These are phyloP conservation scores for Arachnopeziza araneosa DNA, from an alignment of 2,329 filamentous ascomycete genomes.

Conservation along the genomic window DNA sequence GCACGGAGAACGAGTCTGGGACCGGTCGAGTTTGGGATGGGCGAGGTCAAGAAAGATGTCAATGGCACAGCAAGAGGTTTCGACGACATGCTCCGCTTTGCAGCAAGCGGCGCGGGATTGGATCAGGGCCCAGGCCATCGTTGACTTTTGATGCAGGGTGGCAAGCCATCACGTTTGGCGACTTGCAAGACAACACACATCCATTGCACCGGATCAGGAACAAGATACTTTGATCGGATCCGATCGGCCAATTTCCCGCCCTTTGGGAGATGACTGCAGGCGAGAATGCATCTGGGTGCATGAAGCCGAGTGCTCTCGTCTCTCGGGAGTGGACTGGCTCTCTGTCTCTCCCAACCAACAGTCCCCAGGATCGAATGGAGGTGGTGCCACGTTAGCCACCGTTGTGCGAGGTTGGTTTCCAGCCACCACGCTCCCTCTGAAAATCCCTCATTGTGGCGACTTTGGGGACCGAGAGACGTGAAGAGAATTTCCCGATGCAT, in stretches of 20 bases:
- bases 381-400: not conserved
- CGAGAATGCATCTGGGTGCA: not conserved
- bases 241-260: not conserved
- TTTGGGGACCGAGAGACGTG: too few species aligned
- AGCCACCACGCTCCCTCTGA: not conserved
- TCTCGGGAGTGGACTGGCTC: not conserved
- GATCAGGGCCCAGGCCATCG: not conserved
- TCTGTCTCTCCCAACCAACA: not conserved
- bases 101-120: slow-evolving; percentile 38
- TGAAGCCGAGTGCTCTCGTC: not conserved
- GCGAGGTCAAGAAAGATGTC: slow-evolving; percentile 15
- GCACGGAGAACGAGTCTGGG: slow-evolving; percentile 9
- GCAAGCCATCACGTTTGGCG: not conserved
- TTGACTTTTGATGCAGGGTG: not conserved
- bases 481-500: too few species aligned
- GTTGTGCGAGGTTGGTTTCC: not conserved
- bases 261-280: not conserved
- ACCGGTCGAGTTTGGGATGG: slow-evolving; percentile 16
- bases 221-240: not conserved
- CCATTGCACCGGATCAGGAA: not conserved
- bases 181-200: not conserved
- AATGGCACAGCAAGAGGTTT: slow-evolving; percentile 27
- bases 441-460: not conserved
- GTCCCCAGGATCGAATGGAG: not conserved
- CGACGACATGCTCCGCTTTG: slow-evolving; percentile 43